Conservation (phyloP, 176 grass and related monocot species). For the bread wheat (Triticum aestivum) region DNA sequence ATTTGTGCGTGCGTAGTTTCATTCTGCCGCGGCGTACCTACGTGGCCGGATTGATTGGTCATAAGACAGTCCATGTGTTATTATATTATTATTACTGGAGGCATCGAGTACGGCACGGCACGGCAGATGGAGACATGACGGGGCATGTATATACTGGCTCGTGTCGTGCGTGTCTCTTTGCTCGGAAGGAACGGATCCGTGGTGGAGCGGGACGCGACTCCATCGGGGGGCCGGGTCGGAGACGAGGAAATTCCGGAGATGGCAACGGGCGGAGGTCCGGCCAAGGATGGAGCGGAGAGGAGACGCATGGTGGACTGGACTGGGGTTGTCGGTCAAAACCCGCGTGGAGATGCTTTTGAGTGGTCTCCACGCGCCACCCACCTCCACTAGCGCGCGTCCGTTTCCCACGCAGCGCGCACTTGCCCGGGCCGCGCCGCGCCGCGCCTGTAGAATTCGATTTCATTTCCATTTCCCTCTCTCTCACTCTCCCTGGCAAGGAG, state of each 20-base stretch:
- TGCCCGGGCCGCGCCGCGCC: neutral
- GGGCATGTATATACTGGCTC: too few relatives aligned
- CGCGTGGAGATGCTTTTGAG: slow-evolving; percentile 9
- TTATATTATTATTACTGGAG: neutral
- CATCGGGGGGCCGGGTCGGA: neutral
- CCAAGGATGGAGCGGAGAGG: neutral
- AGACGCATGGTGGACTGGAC: neutral
- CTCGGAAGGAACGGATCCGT: neutral
- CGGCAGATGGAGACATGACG: neutral
- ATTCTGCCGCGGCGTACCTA: neutral
- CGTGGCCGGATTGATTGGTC: neutral
- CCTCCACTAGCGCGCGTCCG: slow-evolving; percentile 15
- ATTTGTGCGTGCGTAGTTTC: neutral
- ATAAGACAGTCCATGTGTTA: neutral
- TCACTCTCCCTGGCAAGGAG: neutral
- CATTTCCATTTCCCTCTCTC: neutral
- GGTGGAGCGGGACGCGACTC: slow-evolving; percentile 6
- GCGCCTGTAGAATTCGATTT: neutral
- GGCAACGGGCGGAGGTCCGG: neutral
- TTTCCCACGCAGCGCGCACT: slow-evolving; percentile 3
- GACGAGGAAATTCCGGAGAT: slow-evolving; percentile 3
- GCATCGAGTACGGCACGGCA: neutral
- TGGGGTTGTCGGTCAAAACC: slow-evolving; percentile 16
- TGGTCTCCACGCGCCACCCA: slow-evolving; percentile 36
- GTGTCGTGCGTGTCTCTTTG: neutral